Evolutionary conservation across 129 eudicot genomes (phyloP).

Genomic region (Escallonia rubra): DNA sequence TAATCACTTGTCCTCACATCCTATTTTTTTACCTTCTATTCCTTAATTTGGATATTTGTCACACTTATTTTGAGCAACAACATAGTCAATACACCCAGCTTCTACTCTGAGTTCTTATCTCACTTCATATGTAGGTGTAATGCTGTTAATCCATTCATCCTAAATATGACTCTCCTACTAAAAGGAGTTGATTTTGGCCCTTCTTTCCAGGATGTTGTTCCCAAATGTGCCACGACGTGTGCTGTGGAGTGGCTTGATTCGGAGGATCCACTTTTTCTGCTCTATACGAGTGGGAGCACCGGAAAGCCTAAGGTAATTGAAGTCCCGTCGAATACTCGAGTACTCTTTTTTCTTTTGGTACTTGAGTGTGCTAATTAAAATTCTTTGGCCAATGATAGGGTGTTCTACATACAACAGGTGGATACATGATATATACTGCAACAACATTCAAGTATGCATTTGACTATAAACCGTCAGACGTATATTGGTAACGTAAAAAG

Average conservation of each 20-base stretch:
- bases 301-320: slow-evolving; percentile 93
- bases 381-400: slow-evolving; percentile 45
- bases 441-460: slow-evolving; percentile 96
- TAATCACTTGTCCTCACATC: no score
- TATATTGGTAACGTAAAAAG: slow-evolving; percentile 63
- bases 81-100: no score
- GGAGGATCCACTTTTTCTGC: slow-evolving; percentile 96
- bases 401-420: slow-evolving; percentile 96
- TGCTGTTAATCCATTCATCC: no score
- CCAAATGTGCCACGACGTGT: slow-evolving; percentile 62
- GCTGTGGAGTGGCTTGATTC: slow-evolving; percentile 93
- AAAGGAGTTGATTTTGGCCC: not conserved
- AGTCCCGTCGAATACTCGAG: not conserved
- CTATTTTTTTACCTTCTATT: no score
- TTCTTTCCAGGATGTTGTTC: slow-evolving; percentile 64
- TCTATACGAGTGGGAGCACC: slow-evolving; percentile 97
- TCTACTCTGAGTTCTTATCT: no score
- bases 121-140: no score
- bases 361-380: slow-evolving; percentile 4
- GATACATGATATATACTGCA: slow-evolving; percentile 96
- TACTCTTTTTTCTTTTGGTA: slow-evolving; percentile 5
- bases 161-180: not conserved
- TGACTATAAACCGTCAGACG: slow-evolving; percentile 84
- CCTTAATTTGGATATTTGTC: no score
- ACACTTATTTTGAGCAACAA: no score